Evolutionary conservation across 352 stramenopile species (phyloP), one percentile per base, ranked within the genome.

Genomic region (Phytopythium delawarense): DNA sequence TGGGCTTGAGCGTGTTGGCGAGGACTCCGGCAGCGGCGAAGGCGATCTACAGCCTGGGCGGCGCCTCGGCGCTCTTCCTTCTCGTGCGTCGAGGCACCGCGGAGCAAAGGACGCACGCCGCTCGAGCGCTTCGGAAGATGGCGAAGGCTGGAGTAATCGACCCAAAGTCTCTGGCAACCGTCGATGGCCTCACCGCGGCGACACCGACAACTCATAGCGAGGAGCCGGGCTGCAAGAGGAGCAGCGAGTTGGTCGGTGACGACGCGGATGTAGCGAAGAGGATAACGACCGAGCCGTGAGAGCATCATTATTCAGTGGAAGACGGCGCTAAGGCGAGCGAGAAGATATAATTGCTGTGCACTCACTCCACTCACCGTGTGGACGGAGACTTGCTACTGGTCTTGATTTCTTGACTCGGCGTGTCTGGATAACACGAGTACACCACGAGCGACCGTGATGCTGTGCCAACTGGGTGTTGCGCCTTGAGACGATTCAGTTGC

Each of bases 371-470:
- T 30, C 25, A 30, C 25, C 25, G 25, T 30, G 25, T 39, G 34
- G 34, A 39, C 20, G 8, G 1, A 13, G 39, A 23, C 42, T 25
- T 49, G 45, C 8, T 32, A 51, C 9, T 51, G 45, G 21, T 15
- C 25, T 51, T 51, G 45, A 51, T 2, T 20, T 8, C 11, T 51
- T 18, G 45, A 16, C 11, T 32, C 21, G 9, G 21, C 18, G 57
- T 81, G 66, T 21, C 62, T 62, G 20, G 65, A 72, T 39, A 87
- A 69, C 15, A 84, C 37, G 9, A 85, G 56, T 20, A 88, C 57
- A 15, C 79, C 79, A 37, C 72, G 68, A 4, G 79, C 77, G 52
- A 88, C 72, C 7, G 73, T 73, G 13, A 88, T 73, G 39, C 62
- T 71, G 11, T 78, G 65, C 74, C 73, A 86, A 30, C 64, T 44